Evolutionary conservation across 371 early-diverging fungal genomes (phyloP), one percentile per base, ranked within the genome.

Genomic region (Fennellomyces sp.): DNA sequence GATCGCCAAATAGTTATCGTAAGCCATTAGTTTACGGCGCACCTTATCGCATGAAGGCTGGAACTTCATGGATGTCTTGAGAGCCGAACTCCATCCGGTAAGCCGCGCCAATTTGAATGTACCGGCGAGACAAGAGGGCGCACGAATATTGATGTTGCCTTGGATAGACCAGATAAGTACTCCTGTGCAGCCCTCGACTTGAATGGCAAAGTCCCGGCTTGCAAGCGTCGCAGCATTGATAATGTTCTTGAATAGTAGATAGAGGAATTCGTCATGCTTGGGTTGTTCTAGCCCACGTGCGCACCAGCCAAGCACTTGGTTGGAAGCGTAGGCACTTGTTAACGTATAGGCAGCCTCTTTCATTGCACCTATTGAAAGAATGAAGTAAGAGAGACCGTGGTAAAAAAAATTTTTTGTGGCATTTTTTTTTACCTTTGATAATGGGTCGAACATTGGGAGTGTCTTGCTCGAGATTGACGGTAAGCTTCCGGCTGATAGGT

Each of bases 171-270:
- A 76, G 41, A 71, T 38, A 48, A 73, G 50, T 6, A 73, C 69
- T 30, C 77, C 77, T 52, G 71, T 63, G 49, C 77, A 76, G 7
- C 76, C 76, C 17, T 76, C 76, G 0, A 72, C 70, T 61, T 76
- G 77, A 38, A 76, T 52, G 10, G 64, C 73, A 61, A 65, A 76
- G 45, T 73, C 72, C 4, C 77, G 63, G 41, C 74, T 76, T 33
- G 69, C 63, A 15, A 73, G 38, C 15, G 71, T 65, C 0, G 72
- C 67, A 19, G 53, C 56, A 29, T 73, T 58, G 29, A 73, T 64
- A 31, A 68, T 65, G 21, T 58, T 61, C 47, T 69, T 76, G 60
- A 75, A 75, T 10, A 76, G 39, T 11, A 56, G 56, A 39, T 54
- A 61, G 0, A 75, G 58, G 28, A 67, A 69, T 38, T 53, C 52